Conservation (phyloP, 164 flowering plant genomes). For the Piper betle region DNA sequence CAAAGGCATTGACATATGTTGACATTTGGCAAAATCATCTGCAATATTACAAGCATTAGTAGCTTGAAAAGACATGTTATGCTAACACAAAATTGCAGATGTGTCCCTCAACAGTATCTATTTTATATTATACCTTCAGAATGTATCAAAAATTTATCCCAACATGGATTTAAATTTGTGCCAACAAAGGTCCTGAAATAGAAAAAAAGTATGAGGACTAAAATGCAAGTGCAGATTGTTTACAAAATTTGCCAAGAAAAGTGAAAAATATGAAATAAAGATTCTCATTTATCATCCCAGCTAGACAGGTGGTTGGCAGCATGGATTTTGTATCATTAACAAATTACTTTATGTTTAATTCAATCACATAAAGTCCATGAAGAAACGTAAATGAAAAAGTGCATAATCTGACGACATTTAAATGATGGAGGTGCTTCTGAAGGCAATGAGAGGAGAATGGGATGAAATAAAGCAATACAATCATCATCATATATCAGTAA, state of each 20-base stretch:
- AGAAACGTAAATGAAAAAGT: too few relatives aligned
- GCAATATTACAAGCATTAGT: neutral
- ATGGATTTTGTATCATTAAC: too few relatives aligned
- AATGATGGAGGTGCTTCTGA: too few relatives aligned
- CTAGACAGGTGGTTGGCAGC: too few relatives aligned
- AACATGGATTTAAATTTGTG: constrained; percentile 72
- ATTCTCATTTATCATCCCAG: neutral
- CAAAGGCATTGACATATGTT: constrained; percentile 76
- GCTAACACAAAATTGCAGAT: neutral
- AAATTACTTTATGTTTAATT: too few relatives aligned
- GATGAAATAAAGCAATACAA: too few relatives aligned
- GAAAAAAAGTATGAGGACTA: constrained; percentile 1
- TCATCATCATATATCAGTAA: too few relatives aligned
- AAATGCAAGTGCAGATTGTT: neutral
- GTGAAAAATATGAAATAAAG: neutral
- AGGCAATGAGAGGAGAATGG: too few relatives aligned
- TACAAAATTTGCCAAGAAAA: neutral
- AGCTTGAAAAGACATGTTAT: neutral
- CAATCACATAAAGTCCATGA: too few relatives aligned
- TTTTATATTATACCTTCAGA: constrained; percentile 59
- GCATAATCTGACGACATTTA: too few relatives aligned
- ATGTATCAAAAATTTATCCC: constrained; percentile 70
- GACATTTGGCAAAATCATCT: constrained; percentile 63
- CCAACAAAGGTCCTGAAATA: constrained; percentile 81
- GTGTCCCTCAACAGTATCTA: neutral